Conservation (phyloP, 192 early-diverging fungal genomes). For the Podila epigama region DNA sequence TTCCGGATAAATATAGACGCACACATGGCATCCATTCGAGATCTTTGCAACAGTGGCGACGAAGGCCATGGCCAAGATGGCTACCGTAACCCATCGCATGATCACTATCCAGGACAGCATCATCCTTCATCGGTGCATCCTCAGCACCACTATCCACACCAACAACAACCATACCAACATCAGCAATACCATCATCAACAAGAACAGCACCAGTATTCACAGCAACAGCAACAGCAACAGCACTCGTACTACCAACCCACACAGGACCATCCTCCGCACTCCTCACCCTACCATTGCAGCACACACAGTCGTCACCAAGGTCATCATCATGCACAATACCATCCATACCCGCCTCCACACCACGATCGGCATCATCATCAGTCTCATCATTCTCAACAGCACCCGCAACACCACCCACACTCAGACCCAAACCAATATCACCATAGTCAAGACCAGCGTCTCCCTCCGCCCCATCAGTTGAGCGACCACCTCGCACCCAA, state of each 20-base stretch:
- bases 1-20: too few species aligned
- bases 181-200: neutral
- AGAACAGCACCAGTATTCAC: conserved; percentile 6
- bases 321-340: neutral
- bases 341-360: conserved; percentile 7
- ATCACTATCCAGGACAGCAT: neutral
- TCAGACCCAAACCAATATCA: too few species aligned
- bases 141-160: neutral
- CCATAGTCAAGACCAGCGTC: neutral
- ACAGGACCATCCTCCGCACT: conserved; percentile 14
- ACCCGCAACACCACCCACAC: neutral
- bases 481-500: too few species aligned
- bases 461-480: neutral
- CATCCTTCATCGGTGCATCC: neutral
- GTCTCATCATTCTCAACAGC: neutral
- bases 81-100: neutral
- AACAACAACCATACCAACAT: neutral
- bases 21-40: conserved; percentile 39
- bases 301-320: neutral
- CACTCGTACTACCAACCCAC: conserved; percentile 5
- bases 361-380: conserved; percentile 1
- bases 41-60: conserved; percentile 33
- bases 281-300: neutral
- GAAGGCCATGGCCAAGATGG: neutral
- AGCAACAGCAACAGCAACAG: neutral